phyloP scores from a whole-genome alignment of 345 rosid genomes.

The Populus deltoides region DNA sequence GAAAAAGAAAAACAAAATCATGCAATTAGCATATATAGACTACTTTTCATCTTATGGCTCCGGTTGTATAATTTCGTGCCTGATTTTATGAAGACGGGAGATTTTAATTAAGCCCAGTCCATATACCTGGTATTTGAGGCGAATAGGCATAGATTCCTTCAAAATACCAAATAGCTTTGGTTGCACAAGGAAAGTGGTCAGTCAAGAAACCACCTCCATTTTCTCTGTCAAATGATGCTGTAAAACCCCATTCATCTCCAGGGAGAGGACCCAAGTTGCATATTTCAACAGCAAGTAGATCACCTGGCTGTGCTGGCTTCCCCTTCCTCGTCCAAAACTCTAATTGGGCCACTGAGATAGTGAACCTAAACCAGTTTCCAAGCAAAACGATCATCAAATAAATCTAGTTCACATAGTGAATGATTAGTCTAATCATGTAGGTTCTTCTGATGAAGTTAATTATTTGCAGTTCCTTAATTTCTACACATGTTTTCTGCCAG shows the following conservation, averaged over 20 bases:
- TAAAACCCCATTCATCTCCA: slow-evolving; percentile 89
- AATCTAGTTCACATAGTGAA: background rate
- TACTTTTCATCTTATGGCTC: background rate
- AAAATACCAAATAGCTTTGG: slow-evolving; percentile 93
- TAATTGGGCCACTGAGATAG: slow-evolving; percentile 76
- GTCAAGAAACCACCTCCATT: slow-evolving; percentile 87
- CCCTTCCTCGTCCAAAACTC: slow-evolving; percentile 65
- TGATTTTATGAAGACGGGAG: background rate
- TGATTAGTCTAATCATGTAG: background rate
- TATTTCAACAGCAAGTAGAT: slow-evolving; percentile 78
- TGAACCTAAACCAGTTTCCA: slow-evolving; percentile 45
- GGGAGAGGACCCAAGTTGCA: slow-evolving; percentile 85
- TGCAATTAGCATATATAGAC: background rate
- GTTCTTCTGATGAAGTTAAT: background rate
- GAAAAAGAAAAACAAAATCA: background rate
- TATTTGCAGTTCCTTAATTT: background rate
- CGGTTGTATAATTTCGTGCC: background rate
- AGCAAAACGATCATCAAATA: background rate
- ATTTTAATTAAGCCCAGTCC: background rate
- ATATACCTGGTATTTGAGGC: slow-evolving; percentile 76
- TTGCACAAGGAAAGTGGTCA: slow-evolving; percentile 84
- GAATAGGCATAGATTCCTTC: slow-evolving; percentile 90
- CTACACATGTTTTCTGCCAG: background rate
- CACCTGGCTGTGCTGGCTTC: slow-evolving; percentile 67
- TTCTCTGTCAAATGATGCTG: slow-evolving; percentile 78